These are phyloP conservation scores for Agaricus subrufescens DNA, from an alignment of 768 basidiomycete genomes.

Conservation along the genomic window DNA sequence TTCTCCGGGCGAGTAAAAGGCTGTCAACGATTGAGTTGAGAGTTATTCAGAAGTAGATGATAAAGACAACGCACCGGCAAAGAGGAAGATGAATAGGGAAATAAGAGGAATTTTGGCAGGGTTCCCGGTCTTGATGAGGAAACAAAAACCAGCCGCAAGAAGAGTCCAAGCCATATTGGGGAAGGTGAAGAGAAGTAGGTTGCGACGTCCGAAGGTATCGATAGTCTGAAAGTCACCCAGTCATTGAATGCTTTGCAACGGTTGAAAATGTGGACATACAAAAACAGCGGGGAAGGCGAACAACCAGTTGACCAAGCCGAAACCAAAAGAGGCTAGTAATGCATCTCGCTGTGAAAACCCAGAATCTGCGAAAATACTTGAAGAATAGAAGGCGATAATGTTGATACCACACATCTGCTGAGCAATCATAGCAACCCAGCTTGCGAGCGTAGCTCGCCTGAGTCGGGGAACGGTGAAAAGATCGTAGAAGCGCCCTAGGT, in stretches of 20 bases:
- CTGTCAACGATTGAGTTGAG: conserved; percentile 15
- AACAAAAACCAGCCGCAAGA: conserved; percentile 71
- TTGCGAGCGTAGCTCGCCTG: conserved; percentile 45
- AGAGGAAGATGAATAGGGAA: conserved; percentile 39
- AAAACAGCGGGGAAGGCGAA: conserved; percentile 67
- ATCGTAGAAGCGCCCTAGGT: conserved; percentile 47
- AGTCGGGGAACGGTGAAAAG: conserved; percentile 71
- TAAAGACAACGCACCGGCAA: conserved; percentile 25
- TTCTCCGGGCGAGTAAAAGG: conserved; percentile 80
- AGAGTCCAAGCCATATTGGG: conserved; percentile 77
- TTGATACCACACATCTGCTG: conserved; percentile 87
- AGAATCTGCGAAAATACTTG: conserved; percentile 62
- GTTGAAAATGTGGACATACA: conserved; percentile 23
- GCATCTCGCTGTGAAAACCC: conserved; percentile 51
- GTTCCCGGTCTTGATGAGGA: conserved; percentile 38
- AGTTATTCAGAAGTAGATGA: background rate
- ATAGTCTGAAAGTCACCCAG: conserved; percentile 37
- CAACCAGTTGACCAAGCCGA: conserved; percentile 60
- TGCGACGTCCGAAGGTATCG: conserved; percentile 76
- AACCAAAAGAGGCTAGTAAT: conserved; percentile 63
- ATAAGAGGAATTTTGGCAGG: conserved; percentile 38
- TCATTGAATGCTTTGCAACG: conserved; percentile 11
- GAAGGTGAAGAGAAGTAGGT: conserved; percentile 72
- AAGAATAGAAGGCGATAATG: conserved; percentile 77
- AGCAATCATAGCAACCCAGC: conserved; percentile 57